Conservation (phyloP, 768 basidiomycete species). For the Leccinum boreale region DNA sequence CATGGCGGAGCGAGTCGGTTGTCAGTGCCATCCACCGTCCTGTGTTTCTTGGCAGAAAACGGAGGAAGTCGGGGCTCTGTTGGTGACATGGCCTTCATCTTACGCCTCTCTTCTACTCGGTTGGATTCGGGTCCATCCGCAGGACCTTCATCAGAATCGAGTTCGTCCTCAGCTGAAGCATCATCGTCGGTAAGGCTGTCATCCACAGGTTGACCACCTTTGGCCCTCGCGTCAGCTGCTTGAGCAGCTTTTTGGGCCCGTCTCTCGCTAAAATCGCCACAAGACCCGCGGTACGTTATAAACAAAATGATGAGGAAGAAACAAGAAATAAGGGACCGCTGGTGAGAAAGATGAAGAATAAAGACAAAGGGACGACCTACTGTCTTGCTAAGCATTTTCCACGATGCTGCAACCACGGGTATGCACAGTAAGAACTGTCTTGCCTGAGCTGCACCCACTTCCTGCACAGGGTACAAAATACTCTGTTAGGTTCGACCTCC, state of each 20-base stretch:
- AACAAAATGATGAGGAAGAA: neutral
- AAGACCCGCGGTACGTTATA: neutral
- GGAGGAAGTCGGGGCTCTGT: conserved; percentile 19
- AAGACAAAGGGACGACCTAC: conserved; percentile 40
- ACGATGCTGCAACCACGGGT: conserved; percentile 79
- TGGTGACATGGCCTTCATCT: conserved; percentile 17
- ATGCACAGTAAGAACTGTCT: conserved; percentile 75
- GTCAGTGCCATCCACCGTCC: conserved; percentile 16
- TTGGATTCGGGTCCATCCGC: conserved; percentile 20
- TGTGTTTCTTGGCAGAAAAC: conserved; percentile 23
- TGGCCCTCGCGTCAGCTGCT: conserved; percentile 44
- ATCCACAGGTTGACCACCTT: conserved; percentile 27
- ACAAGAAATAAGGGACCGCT: neutral
- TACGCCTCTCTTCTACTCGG: conserved; percentile 24
- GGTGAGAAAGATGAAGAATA: conserved; percentile 7
- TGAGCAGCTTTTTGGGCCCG: conserved; percentile 55
- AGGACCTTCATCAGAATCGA: conserved; percentile 36
- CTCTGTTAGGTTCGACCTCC: conserved; percentile 69
- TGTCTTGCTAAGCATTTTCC: conserved; percentile 70
- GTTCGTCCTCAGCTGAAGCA: conserved; percentile 32
- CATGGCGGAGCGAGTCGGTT: conserved; percentile 20
- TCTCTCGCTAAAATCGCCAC: conserved; percentile 42
- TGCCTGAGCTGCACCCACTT: conserved; percentile 84
- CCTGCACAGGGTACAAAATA: conserved; percentile 71
- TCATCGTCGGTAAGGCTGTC: conserved; percentile 32